Percentiles rank a stretch among this genome's conserved stretches.
These are phyloP conservation scores for Trypanosoma theileri DNA, from an alignment of 208 protist genomes.

Conservation along the genomic window DNA sequence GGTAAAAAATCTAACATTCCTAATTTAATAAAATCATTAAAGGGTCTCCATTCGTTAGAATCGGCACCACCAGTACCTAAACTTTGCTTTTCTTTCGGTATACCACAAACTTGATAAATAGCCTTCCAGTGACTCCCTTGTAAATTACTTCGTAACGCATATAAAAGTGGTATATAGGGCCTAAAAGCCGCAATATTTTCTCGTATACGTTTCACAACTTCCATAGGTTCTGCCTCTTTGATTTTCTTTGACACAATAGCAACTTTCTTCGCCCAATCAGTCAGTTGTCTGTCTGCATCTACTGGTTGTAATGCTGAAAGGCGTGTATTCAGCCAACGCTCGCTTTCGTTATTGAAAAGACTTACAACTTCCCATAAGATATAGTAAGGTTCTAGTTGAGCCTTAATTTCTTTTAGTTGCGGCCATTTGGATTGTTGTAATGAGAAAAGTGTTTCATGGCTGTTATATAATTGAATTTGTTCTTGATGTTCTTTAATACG, in stretches of 20 bases:
- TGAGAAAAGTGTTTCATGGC: slow-evolving; percentile 88
- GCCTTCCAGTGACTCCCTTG: slow-evolving; percentile 93
- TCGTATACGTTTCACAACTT: slow-evolving; percentile 73
- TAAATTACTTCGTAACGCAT: slow-evolving; percentile 92
- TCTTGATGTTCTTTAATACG: slow-evolving; percentile 71
- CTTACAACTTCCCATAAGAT: slow-evolving; percentile 90
- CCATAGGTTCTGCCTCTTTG: slow-evolving; percentile 80
- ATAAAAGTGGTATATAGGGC: slow-evolving; percentile 91
- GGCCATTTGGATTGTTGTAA: slow-evolving; percentile 84
- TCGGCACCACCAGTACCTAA: slow-evolving; percentile 79
- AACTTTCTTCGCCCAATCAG: slow-evolving; percentile 82
- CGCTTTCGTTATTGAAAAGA: slow-evolving; percentile 77
- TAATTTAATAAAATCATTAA: slow-evolving; percentile 87
- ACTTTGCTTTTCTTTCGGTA: slow-evolving; percentile 83
- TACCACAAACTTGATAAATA: slow-evolving; percentile 87
- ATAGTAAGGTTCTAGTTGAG: slow-evolving; percentile 89
- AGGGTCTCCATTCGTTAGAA: slow-evolving; percentile 77
- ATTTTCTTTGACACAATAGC: slow-evolving; percentile 82
- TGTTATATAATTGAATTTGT: slow-evolving; percentile 81
- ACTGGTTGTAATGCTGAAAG: slow-evolving; percentile 78
- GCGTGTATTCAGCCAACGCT: slow-evolving; percentile 90
- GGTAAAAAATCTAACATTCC: slow-evolving; percentile 80
- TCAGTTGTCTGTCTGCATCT: slow-evolving; percentile 84
- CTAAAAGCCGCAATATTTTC: slow-evolving; percentile 93
- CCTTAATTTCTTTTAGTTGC: slow-evolving; percentile 84